Evolutionary conservation across 139 green algal species (phyloP).

Genomic region (Auxenochlorella pyrenoidosa): DNA sequence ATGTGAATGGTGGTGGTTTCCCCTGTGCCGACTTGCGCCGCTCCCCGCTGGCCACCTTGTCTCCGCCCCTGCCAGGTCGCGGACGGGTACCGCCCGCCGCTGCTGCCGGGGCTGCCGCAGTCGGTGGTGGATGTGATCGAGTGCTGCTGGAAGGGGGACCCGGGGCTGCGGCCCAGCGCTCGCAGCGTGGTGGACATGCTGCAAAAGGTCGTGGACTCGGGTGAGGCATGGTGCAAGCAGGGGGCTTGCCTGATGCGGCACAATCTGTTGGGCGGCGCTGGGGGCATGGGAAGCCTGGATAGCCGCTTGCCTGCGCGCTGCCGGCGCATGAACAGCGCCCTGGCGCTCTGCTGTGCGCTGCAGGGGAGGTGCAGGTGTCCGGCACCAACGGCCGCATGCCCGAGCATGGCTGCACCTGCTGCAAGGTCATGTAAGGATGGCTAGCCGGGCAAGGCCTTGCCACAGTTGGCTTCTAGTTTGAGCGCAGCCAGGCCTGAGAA

Average conservation of each 20-base stretch:
- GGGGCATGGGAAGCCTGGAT: no score
- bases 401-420: neutral
- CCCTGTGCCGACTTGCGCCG: no score
- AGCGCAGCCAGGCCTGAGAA: no score
- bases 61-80: slow-evolving; percentile 44
- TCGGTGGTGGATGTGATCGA: slow-evolving; percentile 62
- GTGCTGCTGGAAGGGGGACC: slow-evolving; percentile 61
- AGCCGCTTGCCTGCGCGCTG: no score
- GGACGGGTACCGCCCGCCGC: slow-evolving; percentile 48
- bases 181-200: slow-evolving; percentile 17
- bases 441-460: neutral
- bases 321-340: no score
- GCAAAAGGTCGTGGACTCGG: neutral
- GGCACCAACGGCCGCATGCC: neutral
- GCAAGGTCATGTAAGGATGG: neutral
- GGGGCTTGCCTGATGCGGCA: no score
- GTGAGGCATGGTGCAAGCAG: neutral
- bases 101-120: slow-evolving; percentile 51
- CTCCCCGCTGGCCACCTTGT: no score
- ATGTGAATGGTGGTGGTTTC: no score
- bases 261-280: no score
- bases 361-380: neutral
- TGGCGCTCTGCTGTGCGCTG: neutral
- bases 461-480: no score
- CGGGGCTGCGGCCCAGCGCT: slow-evolving; percentile 17